These are phyloP conservation scores for Tripterygium wilfordii DNA, from an alignment of 177 flowering plant genomes.

Conservation along the genomic window DNA sequence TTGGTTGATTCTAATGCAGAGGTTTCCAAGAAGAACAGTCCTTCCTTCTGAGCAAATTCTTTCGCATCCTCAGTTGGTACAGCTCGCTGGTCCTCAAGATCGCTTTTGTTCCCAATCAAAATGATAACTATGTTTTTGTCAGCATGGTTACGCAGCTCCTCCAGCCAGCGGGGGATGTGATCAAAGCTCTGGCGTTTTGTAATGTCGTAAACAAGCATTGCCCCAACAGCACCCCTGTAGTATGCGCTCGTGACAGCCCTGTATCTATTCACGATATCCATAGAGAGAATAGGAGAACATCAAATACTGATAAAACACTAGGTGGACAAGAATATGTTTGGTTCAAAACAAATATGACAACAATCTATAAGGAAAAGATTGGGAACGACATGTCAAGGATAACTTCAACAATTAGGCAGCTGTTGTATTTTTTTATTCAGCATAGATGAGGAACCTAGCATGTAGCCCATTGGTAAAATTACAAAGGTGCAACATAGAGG, in stretches of 20 bases:
- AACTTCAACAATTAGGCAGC: no score
- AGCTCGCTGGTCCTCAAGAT: conserved; percentile 70
- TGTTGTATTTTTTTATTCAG: no score
- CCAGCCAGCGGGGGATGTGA: conserved; percentile 89
- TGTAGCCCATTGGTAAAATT: no score
- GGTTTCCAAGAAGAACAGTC: conserved; percentile 81
- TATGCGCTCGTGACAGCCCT: conserved; percentile 91
- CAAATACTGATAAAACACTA: neutral
- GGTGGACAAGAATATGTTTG: no score
- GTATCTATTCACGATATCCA: conserved; percentile 66
- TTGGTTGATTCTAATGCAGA: conserved; percentile 80
- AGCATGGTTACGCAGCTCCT: conserved; percentile 78
- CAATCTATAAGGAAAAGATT: no score
- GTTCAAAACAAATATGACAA: no score
- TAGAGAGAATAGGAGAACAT: neutral
- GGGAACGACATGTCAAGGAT: no score
- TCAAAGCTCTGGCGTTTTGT: conserved; percentile 82
- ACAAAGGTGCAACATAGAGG: no score
- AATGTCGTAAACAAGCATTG: conserved; percentile 87
- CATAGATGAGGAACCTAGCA: no score
- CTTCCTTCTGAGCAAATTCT: conserved; percentile 83
- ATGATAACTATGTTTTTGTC: conserved; percentile 90
- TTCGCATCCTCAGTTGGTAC: conserved; percentile 82
- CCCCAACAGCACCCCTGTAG: conserved; percentile 89
- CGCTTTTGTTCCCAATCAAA: conserved; percentile 73